These are phyloP conservation scores for Medakamo hakoo DNA, from an alignment of 139 green algal genomes.

Conservation along the genomic window DNA sequence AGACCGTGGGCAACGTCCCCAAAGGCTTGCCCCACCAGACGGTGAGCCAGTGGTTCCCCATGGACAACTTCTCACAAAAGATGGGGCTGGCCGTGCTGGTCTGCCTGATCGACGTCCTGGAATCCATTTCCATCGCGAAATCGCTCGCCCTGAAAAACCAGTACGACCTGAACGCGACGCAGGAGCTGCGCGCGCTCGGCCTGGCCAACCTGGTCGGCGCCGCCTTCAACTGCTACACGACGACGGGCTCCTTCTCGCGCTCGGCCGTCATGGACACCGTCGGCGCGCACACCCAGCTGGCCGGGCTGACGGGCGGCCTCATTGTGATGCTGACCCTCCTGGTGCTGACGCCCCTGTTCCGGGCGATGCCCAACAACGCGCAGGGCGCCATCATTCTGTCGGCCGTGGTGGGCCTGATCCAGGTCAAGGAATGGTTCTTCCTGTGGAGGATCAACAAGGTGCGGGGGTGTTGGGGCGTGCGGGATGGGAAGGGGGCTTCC, in stretches of 20 bases:
- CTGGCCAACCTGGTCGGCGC: slow-evolving; percentile 71
- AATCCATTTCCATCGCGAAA: slow-evolving; percentile 72
- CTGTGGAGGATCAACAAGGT: slow-evolving; percentile 15
- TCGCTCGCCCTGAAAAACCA: slow-evolving; percentile 59
- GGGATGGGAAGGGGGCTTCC: too few relatives aligned
- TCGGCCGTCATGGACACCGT: slow-evolving; percentile 57
- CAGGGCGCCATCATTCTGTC: slow-evolving; percentile 53
- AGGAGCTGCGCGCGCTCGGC: slow-evolving; percentile 74
- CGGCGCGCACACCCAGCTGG: slow-evolving; percentile 38
- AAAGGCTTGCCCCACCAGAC: slow-evolving; percentile 26
- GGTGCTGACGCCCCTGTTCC: slow-evolving; percentile 53
- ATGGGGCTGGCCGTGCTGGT: slow-evolving; percentile 28
- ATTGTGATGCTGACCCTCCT: slow-evolving; percentile 56
- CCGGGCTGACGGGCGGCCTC: slow-evolving; percentile 30
- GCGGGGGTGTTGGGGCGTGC: too few relatives aligned
- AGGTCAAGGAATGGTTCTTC: slow-evolving; percentile 26
- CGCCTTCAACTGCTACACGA: slow-evolving; percentile 72
- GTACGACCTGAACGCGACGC: slow-evolving; percentile 60
- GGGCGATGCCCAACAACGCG: slow-evolving; percentile 49
- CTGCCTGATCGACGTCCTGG: slow-evolving; percentile 53
- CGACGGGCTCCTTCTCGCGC: slow-evolving; percentile 69
- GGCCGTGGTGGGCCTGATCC: slow-evolving; percentile 40
- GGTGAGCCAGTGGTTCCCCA: slow-evolving; percentile 24
- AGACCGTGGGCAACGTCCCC: slow-evolving; percentile 24
- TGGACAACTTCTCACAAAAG: slow-evolving; percentile 18